Evolutionary conservation across 805 yeast species (phyloP), one percentile per base, ranked within the genome.

Genomic region (Metschnikowia henanensis): DNA sequence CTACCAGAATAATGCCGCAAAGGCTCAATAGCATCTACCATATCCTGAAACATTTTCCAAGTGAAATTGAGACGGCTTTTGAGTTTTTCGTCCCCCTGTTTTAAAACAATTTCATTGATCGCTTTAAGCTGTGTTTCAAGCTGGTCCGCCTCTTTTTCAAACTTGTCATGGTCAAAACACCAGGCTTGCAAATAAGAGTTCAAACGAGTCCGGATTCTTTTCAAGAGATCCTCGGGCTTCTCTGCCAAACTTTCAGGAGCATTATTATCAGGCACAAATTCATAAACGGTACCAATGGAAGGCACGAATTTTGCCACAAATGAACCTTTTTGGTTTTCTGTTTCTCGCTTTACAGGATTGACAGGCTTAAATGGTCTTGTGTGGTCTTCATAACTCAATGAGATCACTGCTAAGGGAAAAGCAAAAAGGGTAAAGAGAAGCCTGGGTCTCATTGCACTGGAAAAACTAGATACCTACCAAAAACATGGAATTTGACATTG

Each of bases 21-120:
- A 10, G 34, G 43, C 29, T 39, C 43, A 13, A 39, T 34, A 5
- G 43, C 7, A 16, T 28, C 37, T 10, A 18, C 34, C 43, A 33
- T 33, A 7, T 8, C 21, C 4, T 16, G 2, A n/a, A 39, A 34
- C 28, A 39, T 21, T 13, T n/a, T 16, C 10, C 15, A 6, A 7
- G 31, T 25, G 22, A 23, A 32, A 16, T 16, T 18, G n/a, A 39
- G 31, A 25, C 19, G 42, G n/a, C 9, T 17, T 15, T 10, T 10
- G 12, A 33, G 18, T 3, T 26, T 28, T 15, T 19, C 13, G 5
- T 28, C 15, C n/a, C n/a, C 6, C 30, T 16, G 12, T 6, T 10
- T 23, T n/a, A 13, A 7, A 19, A 25, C n/a, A 6, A 9, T n/a
- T 15, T 5, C 6, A 1, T 19, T 15, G 6, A 33, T 2, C 12